These are phyloP conservation scores for Diplodia sapinea DNA, from an alignment of 2,329 filamentous ascomycete species.

Conservation along the genomic window DNA sequence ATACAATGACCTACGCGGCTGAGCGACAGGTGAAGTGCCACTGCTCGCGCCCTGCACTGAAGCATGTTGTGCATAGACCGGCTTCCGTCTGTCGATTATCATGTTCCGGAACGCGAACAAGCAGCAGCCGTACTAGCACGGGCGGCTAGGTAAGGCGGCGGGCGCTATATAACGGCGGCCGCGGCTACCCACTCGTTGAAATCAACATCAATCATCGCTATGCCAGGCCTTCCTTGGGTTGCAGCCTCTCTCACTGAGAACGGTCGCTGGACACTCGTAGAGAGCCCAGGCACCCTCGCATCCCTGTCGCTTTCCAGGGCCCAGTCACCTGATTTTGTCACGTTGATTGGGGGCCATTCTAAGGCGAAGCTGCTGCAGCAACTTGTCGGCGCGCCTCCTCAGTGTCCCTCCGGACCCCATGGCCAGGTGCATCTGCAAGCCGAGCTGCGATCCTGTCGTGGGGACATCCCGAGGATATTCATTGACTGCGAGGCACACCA, in stretches of 20 bases:
- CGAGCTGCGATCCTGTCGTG: slow-evolving; percentile 23
- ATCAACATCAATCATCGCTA: background rate
- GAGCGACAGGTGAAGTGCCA: no score
- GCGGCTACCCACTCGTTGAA: no score
- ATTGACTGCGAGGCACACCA: slow-evolving; percentile 33
- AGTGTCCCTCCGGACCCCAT: no score
- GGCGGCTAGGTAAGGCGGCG: no score
- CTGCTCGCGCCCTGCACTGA: no score
- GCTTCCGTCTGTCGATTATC: no score
- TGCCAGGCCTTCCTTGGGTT: background rate
- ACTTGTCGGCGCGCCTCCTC: no score
- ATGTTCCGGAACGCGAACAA: no score
- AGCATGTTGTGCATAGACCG: no score
- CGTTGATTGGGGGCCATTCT: slow-evolving; percentile 30
- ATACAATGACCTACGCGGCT: no score
- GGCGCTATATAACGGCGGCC: no score
- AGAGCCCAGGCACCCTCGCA: background rate
- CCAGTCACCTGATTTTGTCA: slow-evolving; percentile 30
- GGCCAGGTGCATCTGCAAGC: slow-evolving; percentile 29
- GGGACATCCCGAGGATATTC: slow-evolving; percentile 32
- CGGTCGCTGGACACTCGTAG: background rate
- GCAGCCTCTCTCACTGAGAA: background rate
- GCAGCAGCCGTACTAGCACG: no score
- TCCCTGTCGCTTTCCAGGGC: background rate
- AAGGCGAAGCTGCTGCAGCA: slow-evolving; percentile 26